Evolutionary conservation across 2,329 filamentous ascomycete genomes (phyloP).

Genomic region (Pyrenochaeta sp.): DNA sequence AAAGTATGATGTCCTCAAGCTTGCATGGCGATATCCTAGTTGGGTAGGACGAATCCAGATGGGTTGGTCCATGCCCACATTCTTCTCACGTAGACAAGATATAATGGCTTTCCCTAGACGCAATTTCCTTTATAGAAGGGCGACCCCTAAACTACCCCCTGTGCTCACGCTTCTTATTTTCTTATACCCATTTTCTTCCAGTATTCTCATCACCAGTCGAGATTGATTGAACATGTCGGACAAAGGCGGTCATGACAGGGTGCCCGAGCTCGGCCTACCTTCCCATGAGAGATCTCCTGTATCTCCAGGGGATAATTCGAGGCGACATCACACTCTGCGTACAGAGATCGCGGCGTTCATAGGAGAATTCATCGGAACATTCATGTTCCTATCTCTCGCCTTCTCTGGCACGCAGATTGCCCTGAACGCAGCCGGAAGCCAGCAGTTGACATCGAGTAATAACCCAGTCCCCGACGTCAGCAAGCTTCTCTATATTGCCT

Average conservation of each 20-base stretch:
- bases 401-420: slow-evolving; percentile 55
- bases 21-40: slow-evolving; percentile 12
- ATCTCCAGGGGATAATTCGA: slow-evolving; percentile 9
- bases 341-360: slow-evolving; percentile 37
- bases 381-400: slow-evolving; percentile 54
- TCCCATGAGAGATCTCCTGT: slow-evolving; percentile 21
- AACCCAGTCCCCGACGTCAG: slow-evolving; percentile 21
- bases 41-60: slow-evolving; percentile 9
- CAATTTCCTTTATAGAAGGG: too few relatives aligned
- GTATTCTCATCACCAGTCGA: neutral
- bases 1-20: slow-evolving; percentile 13
- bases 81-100: slow-evolving; percentile 1
- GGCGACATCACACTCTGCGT: slow-evolving; percentile 13
- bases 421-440: slow-evolving; percentile 50
- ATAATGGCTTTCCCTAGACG: too few relatives aligned
- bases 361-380: slow-evolving; percentile 57
- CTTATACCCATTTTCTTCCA: neutral
- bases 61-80: slow-evolving; percentile 2
- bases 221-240: slow-evolving; percentile 15
- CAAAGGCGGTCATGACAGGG: slow-evolving; percentile 9
- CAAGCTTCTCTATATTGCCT: slow-evolving; percentile 48
- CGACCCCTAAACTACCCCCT: neutral
- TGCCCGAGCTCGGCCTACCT: slow-evolving; percentile 10
- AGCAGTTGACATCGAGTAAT: slow-evolving; percentile 36
- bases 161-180: neutral